These are phyloP conservation scores for Lodderomyces beijingensis DNA, from an alignment of 1,139 yeast species.

Conservation along the genomic window DNA sequence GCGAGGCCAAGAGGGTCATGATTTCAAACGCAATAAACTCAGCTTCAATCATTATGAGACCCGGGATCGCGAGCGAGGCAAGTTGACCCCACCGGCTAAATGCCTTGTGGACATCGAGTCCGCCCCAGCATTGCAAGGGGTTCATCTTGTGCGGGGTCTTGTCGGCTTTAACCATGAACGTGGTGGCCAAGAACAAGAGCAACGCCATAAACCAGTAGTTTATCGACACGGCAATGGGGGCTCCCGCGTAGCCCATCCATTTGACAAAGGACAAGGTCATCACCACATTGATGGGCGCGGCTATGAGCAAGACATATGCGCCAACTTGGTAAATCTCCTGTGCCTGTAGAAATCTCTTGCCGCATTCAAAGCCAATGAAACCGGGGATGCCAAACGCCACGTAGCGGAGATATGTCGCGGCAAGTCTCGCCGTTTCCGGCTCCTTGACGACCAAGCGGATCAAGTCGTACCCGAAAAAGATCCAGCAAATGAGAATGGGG, in stretches of 20 bases:
- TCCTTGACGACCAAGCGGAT: constrained; percentile 39
- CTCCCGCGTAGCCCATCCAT: constrained; percentile 45
- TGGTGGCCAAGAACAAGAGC: constrained; percentile 39
- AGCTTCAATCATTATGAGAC: constrained; percentile 55
- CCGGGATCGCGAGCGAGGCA: constrained; percentile 50
- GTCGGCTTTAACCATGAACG: constrained; percentile 33
- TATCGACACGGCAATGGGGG: constrained; percentile 57
- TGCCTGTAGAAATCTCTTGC: constrained; percentile 69
- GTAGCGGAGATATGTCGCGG: constrained; percentile 48
- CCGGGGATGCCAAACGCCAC: constrained; percentile 58
- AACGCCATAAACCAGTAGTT: constrained; percentile 55
- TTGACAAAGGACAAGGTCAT: constrained; percentile 43
- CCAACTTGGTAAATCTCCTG: constrained; percentile 81
- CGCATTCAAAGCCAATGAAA: constrained; percentile 65
- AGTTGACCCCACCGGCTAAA: constrained; percentile 47
- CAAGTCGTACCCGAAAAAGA: constrained; percentile 40
- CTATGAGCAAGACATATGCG: constrained; percentile 59
- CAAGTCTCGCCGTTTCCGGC: constrained; percentile 44
- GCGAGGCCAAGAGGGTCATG: constrained; percentile 51
- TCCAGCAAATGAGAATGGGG: constrained; percentile 49
- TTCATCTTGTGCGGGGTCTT: constrained; percentile 38
- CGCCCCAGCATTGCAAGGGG: constrained; percentile 44
- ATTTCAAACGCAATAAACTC: constrained; percentile 58
- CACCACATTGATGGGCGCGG: constrained; percentile 57
- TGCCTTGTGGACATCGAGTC: constrained; percentile 24